These are phyloP conservation scores for Podosphaera fusca DNA, from an alignment of 2,329 filamentous ascomycete species.

Conservation along the genomic window DNA sequence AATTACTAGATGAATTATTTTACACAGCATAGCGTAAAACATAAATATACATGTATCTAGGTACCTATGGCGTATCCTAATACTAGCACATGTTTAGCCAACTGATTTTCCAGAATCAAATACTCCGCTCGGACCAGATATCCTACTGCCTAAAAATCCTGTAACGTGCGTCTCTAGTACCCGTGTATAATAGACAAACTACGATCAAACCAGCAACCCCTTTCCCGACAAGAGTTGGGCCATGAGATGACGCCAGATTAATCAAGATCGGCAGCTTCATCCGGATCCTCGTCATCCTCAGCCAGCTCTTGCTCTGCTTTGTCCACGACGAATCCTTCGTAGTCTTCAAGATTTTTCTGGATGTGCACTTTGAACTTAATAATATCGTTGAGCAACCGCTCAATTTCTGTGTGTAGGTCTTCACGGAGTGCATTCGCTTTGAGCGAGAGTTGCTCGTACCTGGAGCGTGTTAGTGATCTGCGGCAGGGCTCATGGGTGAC, in stretches of 20 bases:
- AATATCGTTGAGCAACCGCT: conserved; percentile 86
- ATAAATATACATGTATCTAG: too few species aligned
- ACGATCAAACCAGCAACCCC: neutral
- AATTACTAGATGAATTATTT: too few species aligned
- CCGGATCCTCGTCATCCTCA: conserved; percentile 29
- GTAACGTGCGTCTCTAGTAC: neutral
- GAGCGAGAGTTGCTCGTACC: conserved; percentile 80
- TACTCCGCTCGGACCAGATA: too few species aligned
- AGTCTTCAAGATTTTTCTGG: conserved; percentile 78
- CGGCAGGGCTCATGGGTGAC: conserved; percentile 12
- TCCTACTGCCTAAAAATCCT: too few species aligned
- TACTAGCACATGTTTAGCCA: too few species aligned
- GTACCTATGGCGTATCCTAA: too few species aligned
- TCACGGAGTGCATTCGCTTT: conserved; percentile 69
- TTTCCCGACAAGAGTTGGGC: neutral
- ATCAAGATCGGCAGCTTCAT: conserved; percentile 30
- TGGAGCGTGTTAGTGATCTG: conserved; percentile 17
- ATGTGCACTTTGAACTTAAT: conserved; percentile 98
- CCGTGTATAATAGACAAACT: neutral
- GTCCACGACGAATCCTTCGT: conserved; percentile 78
- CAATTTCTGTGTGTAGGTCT: conserved; percentile 91
- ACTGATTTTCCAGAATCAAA: too few species aligned
- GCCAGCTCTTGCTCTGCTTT: conserved; percentile 73
- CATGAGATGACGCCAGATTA: neutral
- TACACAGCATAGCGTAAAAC: too few species aligned